Evolutionary conservation across 73 alveolate species (phyloP), one percentile per base, ranked within the genome.

Genomic region (Paramecium sexaurelia): DNA sequence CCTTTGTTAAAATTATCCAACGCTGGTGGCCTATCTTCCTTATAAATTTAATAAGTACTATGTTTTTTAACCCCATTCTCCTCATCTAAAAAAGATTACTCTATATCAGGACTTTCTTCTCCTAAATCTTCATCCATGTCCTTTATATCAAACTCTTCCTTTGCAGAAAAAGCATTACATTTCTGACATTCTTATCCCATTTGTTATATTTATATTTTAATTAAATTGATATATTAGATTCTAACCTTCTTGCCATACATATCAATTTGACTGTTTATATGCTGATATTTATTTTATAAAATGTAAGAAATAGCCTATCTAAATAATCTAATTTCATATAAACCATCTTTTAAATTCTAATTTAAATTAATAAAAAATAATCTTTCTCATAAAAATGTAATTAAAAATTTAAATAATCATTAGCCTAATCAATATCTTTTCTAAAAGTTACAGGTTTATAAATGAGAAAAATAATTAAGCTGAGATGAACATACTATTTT

Each of bases 21-120:
- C 11, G 83, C 20, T 26, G 51, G 83, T 1, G 83, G 83, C 47
- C 3, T 29, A 20, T 61, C 83, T 61, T 29, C 6, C 32, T 7
- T 51, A 51, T 51, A 51, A 5, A 51, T 51, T 51, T 17, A 5
- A 10, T 11, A 29, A 13, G 6, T 61, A 61, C 83, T 61, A 61
- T 61, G 83, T 24, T 61, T 61, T 61, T 29, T 61, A n/a, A n/a
- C 29, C 17, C 17, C 67, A 11, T 61, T 26, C 39, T 61, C 83
- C 11, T 61, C 83, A 29, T 61, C 83, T n/a, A 61, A 29, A 26
- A 61, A 29, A 10, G 83, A 61, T 26, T 26, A 11, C 26, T 61
- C 83, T 11, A 61, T 27, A 61, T 61, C 83, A 22, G 83, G 83
- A 61, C 83, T 61, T 26, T 61, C 83, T 6, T 61, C 83, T 29